Percentiles rank a stretch among this genome's conserved stretches.
phyloP scores from a whole-genome alignment of 2,329 filamentous ascomycete species.

The Verticillium isaacii region DNA sequence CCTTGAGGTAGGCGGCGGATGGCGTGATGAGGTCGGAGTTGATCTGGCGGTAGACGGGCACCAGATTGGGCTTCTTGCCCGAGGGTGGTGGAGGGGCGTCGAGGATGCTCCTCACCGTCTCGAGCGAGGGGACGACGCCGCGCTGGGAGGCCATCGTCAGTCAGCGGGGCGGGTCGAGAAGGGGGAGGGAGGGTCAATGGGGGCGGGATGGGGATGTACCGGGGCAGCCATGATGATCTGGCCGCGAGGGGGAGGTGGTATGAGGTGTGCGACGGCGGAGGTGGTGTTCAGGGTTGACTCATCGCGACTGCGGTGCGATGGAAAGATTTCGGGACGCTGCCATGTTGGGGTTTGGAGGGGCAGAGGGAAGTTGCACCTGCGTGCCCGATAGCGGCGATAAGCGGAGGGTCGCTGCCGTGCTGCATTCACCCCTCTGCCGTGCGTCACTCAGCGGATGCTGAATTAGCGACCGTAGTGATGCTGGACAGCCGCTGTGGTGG shows the following conservation, averaged over 20 bases:
- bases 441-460: too few species aligned
- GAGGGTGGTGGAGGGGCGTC: slow-evolving; percentile 17
- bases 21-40: slow-evolving; percentile 91
- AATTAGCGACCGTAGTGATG: too few species aligned
- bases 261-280: slow-evolving; percentile 1
- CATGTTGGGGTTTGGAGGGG: not conserved
- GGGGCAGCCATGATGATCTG: slow-evolving; percentile 20
- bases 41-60: slow-evolving; percentile 79
- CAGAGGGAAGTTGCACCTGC: not conserved
- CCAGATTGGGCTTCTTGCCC: slow-evolving; percentile 56
- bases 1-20: slow-evolving; percentile 90
- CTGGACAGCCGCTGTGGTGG: too few species aligned
- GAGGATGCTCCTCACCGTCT: slow-evolving; percentile 39
- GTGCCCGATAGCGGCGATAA: slow-evolving; percentile 1
- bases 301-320: not conserved
- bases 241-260: slow-evolving; percentile 1
- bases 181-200: not conserved
- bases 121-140: slow-evolving; percentile 39
- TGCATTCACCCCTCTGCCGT: not conserved
- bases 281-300: slow-evolving; percentile 10
- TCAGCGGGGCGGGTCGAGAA: not conserved
- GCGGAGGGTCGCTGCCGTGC: slow-evolving; percentile 1
- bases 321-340: not conserved
- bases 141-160: slow-evolving; percentile 22
- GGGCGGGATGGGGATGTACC: slow-evolving; percentile 15